These are phyloP conservation scores for Neofusicoccum sp. DNA, from an alignment of 2,329 filamentous ascomycete species.

Conservation along the genomic window DNA sequence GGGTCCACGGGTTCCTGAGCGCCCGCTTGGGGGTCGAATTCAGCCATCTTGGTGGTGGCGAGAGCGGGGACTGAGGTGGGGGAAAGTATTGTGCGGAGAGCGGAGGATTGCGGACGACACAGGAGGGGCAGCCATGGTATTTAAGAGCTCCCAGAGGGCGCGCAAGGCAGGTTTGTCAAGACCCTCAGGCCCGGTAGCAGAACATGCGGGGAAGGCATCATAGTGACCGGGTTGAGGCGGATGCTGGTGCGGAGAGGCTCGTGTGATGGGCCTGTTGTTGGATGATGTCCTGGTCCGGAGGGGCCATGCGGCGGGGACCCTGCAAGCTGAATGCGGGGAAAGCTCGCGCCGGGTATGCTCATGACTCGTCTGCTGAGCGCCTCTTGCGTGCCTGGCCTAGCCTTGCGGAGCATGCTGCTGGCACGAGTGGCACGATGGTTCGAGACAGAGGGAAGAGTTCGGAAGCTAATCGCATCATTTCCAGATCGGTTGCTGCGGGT, in stretches of 20 bases:
- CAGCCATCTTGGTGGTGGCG: conserved; percentile 5
- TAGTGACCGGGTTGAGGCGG: conserved; percentile 6
- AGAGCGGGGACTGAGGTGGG: background rate
- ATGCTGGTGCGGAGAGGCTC: conserved; percentile 18
- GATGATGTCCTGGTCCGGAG: background rate
- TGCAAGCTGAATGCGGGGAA: conserved; percentile 18
- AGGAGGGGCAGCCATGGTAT: background rate
- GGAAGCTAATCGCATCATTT: background rate
- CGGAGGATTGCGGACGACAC: background rate
- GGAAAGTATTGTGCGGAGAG: background rate
- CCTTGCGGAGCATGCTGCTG: background rate
- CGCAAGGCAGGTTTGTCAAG: background rate
- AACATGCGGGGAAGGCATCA: conserved; percentile 16
- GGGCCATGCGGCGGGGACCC: conserved; percentile 20
- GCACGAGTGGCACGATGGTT: background rate
- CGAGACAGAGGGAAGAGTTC: background rate
- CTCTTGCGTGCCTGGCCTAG: conserved; percentile 8
- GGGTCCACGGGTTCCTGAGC: conserved; percentile 21
- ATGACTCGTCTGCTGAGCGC: conserved; percentile 3
- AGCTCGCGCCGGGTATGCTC: background rate
- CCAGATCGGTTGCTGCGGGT: background rate
- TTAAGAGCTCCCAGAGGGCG: background rate
- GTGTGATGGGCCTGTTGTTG: conserved; percentile 7
- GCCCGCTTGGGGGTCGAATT: conserved; percentile 9
- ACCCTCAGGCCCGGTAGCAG: background rate